These are phyloP conservation scores for Medicago lupulina DNA, from an alignment of 306 rosid species.

Conservation along the genomic window DNA sequence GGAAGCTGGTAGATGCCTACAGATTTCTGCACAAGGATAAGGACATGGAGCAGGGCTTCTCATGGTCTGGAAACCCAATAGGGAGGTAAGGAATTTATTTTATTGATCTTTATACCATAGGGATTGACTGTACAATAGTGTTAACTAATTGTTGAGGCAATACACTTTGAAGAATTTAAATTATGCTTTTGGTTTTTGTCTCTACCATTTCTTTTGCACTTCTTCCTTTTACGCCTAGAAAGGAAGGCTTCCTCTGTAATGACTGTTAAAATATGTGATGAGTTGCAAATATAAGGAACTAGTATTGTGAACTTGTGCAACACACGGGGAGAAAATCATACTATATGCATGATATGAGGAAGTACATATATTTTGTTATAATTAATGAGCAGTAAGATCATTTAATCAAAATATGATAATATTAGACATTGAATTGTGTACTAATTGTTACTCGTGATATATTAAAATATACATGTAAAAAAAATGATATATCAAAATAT, in stretches of 20 bases:
- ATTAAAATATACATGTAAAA: no score
- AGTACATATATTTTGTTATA: neutral
- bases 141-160: constrained; percentile 21
- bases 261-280: constrained; percentile 13
- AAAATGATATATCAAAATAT: no score
- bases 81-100: constrained; percentile 72
- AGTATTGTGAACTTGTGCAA: neutral
- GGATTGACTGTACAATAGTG: constrained; percentile 34
- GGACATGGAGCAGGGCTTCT: constrained; percentile 89
- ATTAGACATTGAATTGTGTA: no score
- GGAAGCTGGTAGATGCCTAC: constrained; percentile 89
- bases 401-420: no score
- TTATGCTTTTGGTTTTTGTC: neutral
- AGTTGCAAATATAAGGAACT: constrained; percentile 4
- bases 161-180: constrained; percentile 11
- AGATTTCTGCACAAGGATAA: constrained; percentile 82
- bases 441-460: no score
- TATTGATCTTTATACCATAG: constrained; percentile 10
- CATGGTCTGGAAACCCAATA: constrained; percentile 95
- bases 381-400: no score
- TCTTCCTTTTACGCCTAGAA: constrained; percentile 15
- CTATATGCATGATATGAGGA: neutral
- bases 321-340: neutral
- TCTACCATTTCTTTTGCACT: neutral
- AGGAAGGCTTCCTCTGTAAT: constrained; percentile 26